Evolutionary conservation across 176 grass and related monocot genomes (phyloP), one percentile per base, ranked within the genome.

Genomic region (Carex cristatella): DNA sequence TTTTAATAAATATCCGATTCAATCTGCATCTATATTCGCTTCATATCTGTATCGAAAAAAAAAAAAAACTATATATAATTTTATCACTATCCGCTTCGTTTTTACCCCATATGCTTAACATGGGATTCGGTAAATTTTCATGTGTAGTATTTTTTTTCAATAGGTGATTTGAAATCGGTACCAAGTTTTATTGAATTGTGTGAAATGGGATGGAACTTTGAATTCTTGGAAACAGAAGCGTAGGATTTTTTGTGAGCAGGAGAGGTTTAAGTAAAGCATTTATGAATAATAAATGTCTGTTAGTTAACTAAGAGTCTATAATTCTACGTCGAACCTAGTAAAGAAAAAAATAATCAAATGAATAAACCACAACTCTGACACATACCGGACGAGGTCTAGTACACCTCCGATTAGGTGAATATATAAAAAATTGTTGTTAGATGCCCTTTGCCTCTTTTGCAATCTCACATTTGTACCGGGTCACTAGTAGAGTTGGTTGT

Each of bases 171-270:
- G 38, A 74, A 53, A 35, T 81, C 38, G 9, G 58, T 66, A 82
- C 38, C 58, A 82, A 82, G 32, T 46, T 65, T 82, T 82, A 60
- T 82, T 38, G 79, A 65, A 82, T 82, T 82, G 60, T 23, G 58
- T 33, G 58, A 35, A 81, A 37, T 46, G 42, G 38, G 48, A 63
- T 82, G 60, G 80, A 82, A 48, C 60, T 82, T 53, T 48, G 80
- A 11, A 28, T 82, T 82, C 61, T 82, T 65, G 80, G 80, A 82
- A 82, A 67, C n/a, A 46, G 12, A 82, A 82, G 14, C n/a, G 19
- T 62, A 48, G 58, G 33, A 82, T 67, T 82, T 82, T 82, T 67
- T 75, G 19, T 54, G 71, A 82, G 61, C 38, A 82, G 0, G 11
- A 42, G 14, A 16, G 46, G 19, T 27, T 75, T 51, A 75, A 75